Evolutionary conservation across 768 basidiomycete genomes (phyloP).

Genomic region (Tricholoma matsutake): DNA sequence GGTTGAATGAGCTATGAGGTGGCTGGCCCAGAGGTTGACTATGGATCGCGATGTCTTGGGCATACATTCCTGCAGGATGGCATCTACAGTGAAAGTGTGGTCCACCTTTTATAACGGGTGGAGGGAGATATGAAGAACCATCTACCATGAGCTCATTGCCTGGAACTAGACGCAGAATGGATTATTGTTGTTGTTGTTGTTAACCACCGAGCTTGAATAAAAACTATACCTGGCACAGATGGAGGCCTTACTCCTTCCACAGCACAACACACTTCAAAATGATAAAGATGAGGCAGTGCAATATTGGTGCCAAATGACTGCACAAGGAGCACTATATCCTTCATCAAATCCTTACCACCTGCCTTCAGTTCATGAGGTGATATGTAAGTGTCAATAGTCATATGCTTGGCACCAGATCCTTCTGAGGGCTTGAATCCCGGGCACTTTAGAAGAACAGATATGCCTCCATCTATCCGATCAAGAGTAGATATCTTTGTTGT

Average conservation of each 20-base stretch:
- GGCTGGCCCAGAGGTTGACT: too few species aligned
- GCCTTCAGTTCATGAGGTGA: constrained; percentile 3
- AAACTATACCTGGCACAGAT: neutral
- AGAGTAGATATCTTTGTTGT: too few species aligned
- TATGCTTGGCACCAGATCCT: neutral
- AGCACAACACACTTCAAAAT: constrained; percentile 4
- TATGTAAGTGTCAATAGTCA: constrained; percentile 6
- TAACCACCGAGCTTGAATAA: neutral
- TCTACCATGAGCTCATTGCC: neutral
- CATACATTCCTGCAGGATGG: neutral
- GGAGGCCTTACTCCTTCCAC: constrained; percentile 1
- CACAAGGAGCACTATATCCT: constrained; percentile 7
- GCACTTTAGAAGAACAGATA: too few species aligned
- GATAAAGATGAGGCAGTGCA: constrained; percentile 9
- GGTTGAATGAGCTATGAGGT: too few species aligned
- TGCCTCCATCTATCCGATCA: too few species aligned
- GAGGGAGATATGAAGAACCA: constrained; percentile 6
- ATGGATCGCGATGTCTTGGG: too few species aligned
- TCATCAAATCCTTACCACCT: constrained; percentile 1
- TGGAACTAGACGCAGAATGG: neutral
- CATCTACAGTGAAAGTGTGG: constrained; percentile 4
- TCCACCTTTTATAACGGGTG: neutral
- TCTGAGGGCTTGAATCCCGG: too few species aligned
- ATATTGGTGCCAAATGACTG: constrained; percentile 12
- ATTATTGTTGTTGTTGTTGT: too few species aligned